Percentiles rank a stretch among this genome's conserved stretches.
phyloP scores from a whole-genome alignment of 768 basidiomycete species.

The Tulasnella sp. region DNA sequence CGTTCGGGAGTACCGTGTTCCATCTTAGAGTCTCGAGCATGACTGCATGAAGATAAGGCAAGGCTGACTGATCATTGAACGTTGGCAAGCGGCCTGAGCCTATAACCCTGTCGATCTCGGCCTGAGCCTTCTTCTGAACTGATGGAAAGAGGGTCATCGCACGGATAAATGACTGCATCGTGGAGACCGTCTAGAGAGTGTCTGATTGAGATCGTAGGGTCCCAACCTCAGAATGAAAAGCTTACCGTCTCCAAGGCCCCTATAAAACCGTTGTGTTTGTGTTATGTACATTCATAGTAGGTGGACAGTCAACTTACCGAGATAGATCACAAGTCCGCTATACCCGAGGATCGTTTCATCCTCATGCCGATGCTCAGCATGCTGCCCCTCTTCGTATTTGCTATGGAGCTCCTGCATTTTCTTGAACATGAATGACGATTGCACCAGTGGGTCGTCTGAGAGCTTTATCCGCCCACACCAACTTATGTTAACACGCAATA shows the following conservation, averaged over 20 bases:
- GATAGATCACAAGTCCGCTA: not conserved
- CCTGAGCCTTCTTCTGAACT: conserved; percentile 44
- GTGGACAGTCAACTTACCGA: not conserved
- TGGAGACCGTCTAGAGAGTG: conserved; percentile 37
- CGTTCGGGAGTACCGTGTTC: conserved; percentile 18
- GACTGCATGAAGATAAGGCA: conserved; percentile 38
- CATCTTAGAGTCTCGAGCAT: conserved; percentile 38
- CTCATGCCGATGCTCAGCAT: not conserved
- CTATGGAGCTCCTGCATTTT: not conserved
- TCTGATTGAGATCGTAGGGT: not conserved
- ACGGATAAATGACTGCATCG: conserved; percentile 32
- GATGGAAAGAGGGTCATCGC: conserved; percentile 42
- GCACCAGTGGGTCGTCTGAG: not conserved
- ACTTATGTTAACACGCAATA: not conserved
- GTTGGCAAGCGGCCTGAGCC: conserved; percentile 42
- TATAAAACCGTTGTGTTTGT: not conserved
- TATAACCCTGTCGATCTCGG: conserved; percentile 46
- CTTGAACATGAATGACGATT: not conserved
- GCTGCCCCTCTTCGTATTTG: not conserved
- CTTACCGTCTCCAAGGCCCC: conserved; percentile 11
- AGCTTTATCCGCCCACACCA: not conserved
- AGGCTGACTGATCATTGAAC: conserved; percentile 36
- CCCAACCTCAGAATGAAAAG: no score
- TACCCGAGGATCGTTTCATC: not conserved
- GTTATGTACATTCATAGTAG: not conserved